Base-by-base conservation (phyloP, 306 rosid species). In the Boehmeria nivea region DNA sequence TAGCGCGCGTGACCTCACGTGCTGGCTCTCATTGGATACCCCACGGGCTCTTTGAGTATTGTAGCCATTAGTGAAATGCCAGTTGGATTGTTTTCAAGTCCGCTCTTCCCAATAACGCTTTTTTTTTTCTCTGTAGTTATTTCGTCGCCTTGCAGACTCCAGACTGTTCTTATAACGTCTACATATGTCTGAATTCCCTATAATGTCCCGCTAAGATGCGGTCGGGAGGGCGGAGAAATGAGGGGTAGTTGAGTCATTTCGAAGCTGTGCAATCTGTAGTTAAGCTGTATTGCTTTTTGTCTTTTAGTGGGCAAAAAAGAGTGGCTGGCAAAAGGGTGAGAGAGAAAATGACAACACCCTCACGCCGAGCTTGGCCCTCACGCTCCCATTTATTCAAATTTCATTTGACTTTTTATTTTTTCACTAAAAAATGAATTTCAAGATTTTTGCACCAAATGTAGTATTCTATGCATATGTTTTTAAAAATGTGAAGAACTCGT, bases 91-190 rank as follows among this genome's bases (percentile, higher is more conserved):
- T 65, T 43, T 42, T 17, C 4, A 2, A 48, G 46, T 49, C 53
- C 75, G 4, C 79, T 61, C 67, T 79, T 82, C 87, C 88, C 95
- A 44, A 83, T 76, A 57, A 61, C 57, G 66, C 64, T 48, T 65
- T 63, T 33, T 33, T 33, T 33, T 11, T 40, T 40, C 23, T 27
- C 14, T 15, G 5, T 20, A 7, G 16, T 22, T 50, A 23, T 50
- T 48, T 40, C 17, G 17, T 48, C 36, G 36, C 36, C 36, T 31
- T 31, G 5, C 36, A 31, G 8, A 62, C 38, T 71, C 84, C 94
- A 84, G 86, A 28, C 94, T 82, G 94, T 80, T 67, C 58, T 70
- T 60, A 51, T 62, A 84, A 77, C 83, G 79, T 71, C 71, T 66
- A 65, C 63, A 58, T 72, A 17, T 3, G 14, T 12, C n/a, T 24